Conservation (phyloP, 495 filamentous ascomycete species). For the Neurospora sp. region DNA sequence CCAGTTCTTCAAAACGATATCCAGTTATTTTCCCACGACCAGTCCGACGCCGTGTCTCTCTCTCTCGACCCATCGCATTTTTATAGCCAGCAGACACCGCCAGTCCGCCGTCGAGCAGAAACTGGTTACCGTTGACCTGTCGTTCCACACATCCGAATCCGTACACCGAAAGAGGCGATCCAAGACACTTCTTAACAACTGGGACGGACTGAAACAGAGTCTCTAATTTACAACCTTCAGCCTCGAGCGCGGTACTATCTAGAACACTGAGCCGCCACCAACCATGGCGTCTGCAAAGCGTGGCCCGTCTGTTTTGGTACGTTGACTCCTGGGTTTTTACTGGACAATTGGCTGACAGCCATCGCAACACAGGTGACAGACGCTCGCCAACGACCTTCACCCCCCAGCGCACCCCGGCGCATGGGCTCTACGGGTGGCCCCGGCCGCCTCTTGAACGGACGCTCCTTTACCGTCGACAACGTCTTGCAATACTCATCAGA, state of each 20-base stretch:
- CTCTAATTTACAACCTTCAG: background rate
- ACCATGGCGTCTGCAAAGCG: conserved; percentile 25
- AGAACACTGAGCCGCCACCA: background rate
- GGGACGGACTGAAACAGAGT: background rate
- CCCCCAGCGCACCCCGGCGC: conserved; percentile 12
- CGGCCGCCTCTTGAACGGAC: conserved; percentile 41
- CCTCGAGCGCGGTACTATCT: background rate
- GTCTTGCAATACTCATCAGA: conserved; percentile 90
- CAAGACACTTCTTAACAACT: background rate
- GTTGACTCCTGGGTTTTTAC: background rate
- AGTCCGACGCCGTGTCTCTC: background rate
- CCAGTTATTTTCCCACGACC: background rate
- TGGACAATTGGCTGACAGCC: background rate
- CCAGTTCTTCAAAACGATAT: background rate
- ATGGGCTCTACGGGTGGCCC: conserved; percentile 1
- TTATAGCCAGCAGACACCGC: background rate
- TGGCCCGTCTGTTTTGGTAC: conserved; percentile 26
- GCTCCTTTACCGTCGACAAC: conserved; percentile 91
- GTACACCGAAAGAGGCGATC: background rate
- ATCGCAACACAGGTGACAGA: conserved; percentile 24
- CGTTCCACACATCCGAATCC: background rate
- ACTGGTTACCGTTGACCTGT: background rate
- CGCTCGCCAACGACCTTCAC: conserved; percentile 20
- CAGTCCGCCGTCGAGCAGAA: background rate
- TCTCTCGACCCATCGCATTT: background rate